Base-by-base conservation (phyloP, 768 basidiomycete species). In the Lentinula raphanica region DNA sequence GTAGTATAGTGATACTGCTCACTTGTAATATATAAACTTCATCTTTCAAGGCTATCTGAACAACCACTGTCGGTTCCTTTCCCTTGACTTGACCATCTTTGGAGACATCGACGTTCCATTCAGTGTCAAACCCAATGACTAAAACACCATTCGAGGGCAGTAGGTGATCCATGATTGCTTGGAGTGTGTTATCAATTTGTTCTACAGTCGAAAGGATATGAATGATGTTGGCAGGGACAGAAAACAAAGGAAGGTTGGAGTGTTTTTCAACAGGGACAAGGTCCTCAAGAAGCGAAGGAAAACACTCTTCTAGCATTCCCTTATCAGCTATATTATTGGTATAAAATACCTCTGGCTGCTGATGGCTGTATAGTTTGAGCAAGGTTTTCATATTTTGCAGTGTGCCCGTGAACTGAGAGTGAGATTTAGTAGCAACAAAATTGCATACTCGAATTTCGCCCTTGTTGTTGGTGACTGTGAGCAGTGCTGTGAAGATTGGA, bases 51-150 rank as follows among this genome's bases (percentile, higher is more conserved):
- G 23, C 27, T 19, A 54, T 58, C 57, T 49, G 56, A 58, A 38
- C 3, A 29, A 31, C 50, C 44, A 21, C 60, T 53, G 23, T 32
- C 49, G 23, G 57, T 53, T 69, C 64, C 53, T 76, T 75, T 8
- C 76, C 58, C 1, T 62, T 44, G 56, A 64, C 67, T 0, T 68
- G 67, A 4, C 74, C 75, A 4, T 72, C 67, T 5, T 72, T 63
- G 19, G 67, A 67, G 82, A 84, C 66, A 0, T 80, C 81, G 29
- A 72, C 74, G 56, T 83, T 79, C 27, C 84, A 72, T 5, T 68
- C 70, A 0, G 77, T 72, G 53, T 87, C 86, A 56, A 84, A 85
- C 0, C 83, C 84, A 63, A 85, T 83, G 1, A n/a, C 19, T 82
- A 69, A 60, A 82, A 84, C 7, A 21, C 42, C 42, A 45, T 21